Percentiles rank a stretch among this genome's conserved stretches.
Evolutionary conservation across 2,329 filamentous ascomycete species (phyloP).

Genomic region (Aspergillus felis): DNA sequence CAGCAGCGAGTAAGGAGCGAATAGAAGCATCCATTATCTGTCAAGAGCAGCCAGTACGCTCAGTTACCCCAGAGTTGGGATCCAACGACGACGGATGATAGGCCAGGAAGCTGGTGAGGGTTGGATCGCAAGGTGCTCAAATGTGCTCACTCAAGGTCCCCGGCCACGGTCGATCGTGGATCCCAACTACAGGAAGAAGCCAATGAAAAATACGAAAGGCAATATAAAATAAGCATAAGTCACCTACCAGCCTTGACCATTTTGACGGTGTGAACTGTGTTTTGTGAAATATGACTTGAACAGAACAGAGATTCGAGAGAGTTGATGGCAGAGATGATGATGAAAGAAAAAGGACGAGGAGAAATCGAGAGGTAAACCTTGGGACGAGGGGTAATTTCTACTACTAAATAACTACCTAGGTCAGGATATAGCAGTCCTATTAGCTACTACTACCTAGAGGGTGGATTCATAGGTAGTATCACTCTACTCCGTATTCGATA

Average conservation of each 20-base stretch:
- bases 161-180: slow-evolving; percentile 28
- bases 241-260: slow-evolving; percentile 97
- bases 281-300: slow-evolving; percentile 18
- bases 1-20: not conserved
- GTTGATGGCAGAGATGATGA: not conserved
- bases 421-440: not conserved
- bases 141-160: slow-evolving; percentile 40
- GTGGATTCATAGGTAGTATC: not conserved
- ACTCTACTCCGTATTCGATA: slow-evolving; percentile 6
- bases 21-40: not conserved
- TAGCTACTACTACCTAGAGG: too few relatives aligned
- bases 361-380: not conserved
- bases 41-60: slow-evolving; percentile 6
- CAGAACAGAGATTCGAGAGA: not conserved
- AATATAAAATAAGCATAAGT: slow-evolving; percentile 5
- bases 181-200: slow-evolving; percentile 8
- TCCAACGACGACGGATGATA: slow-evolving; percentile 23
- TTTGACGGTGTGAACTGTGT: slow-evolving; percentile 58
- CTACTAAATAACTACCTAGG: not conserved
- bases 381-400: slow-evolving; percentile 4
- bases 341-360: not conserved
- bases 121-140: slow-evolving; percentile 39
- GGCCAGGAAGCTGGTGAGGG: slow-evolving; percentile 14
- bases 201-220: slow-evolving; percentile 17
- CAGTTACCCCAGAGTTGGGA: slow-evolving; percentile 4